Percentiles rank a stretch among this genome's conserved stretches.
These are phyloP conservation scores for Neonectria neomacrospora DNA, from an alignment of 2,329 filamentous ascomycete species.

Conservation along the genomic window DNA sequence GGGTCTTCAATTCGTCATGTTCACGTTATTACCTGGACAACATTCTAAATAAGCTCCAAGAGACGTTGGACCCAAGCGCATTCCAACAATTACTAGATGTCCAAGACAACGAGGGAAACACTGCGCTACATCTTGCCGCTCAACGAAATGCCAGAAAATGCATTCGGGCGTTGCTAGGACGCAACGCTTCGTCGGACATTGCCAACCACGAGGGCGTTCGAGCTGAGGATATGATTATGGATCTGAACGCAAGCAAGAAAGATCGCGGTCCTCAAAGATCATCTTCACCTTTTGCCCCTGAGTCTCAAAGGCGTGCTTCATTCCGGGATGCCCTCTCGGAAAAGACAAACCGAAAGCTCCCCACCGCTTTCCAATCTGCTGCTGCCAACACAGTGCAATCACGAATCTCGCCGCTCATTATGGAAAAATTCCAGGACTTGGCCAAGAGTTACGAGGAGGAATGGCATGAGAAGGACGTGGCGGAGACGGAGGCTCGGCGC, in stretches of 20 bases:
- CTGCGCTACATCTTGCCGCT: conserved; percentile 79
- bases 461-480: conserved; percentile 76
- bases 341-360: conserved; percentile 54
- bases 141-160: conserved; percentile 90
- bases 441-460: conserved; percentile 79
- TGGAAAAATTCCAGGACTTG: conserved; percentile 78
- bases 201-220: conserved; percentile 84
- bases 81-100: conserved; percentile 83
- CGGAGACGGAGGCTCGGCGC: conserved; percentile 73
- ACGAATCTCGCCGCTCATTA: conserved; percentile 74
- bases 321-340: conserved; percentile 63
- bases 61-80: conserved; percentile 78
- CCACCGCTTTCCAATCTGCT: conserved; percentile 64
- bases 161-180: conserved; percentile 80
- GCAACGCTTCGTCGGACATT: conserved; percentile 86
- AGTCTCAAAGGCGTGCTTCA: conserved; percentile 66
- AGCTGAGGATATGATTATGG: conserved; percentile 84
- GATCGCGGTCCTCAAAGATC: conserved; percentile 77
- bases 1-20: conserved; percentile 84
- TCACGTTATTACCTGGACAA: conserved; percentile 94
- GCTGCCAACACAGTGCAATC: conserved; percentile 76
- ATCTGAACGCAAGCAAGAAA: conserved; percentile 75
- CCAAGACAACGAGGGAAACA: conserved; percentile 89
- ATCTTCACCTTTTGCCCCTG: conserved; percentile 76
- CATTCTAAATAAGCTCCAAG: conserved; percentile 86